Evolutionary conservation across 108 stramenopile species (phyloP).

Genomic region (Pseudonitzschia delicatissima): DNA sequence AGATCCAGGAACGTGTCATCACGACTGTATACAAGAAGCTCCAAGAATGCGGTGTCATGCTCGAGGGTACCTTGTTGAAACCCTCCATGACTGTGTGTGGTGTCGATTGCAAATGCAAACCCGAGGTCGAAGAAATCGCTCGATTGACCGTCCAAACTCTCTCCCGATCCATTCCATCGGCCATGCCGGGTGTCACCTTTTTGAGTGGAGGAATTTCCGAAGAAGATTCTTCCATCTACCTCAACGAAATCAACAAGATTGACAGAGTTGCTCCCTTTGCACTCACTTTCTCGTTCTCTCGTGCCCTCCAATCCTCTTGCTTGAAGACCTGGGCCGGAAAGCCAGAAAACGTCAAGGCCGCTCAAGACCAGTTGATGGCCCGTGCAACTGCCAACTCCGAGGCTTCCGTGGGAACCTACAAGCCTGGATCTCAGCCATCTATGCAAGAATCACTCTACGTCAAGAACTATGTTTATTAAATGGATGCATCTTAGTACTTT

Average conservation of each 20-base stretch:
- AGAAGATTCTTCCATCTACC: conserved; percentile 17
- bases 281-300: conserved; percentile 13
- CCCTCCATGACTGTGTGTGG: conserved; percentile 17
- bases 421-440: conserved; percentile 14
- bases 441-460: conserved; percentile 18
- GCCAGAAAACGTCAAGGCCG: conserved; percentile 11
- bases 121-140: conserved; percentile 3
- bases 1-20: conserved; percentile 18
- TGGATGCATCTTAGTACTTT: no score
- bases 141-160: conserved; percentile 15
- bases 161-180: conserved; percentile 15
- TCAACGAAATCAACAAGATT: conserved; percentile 14
- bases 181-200: conserved; percentile 19
- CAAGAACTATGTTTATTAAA: conserved; percentile 21
- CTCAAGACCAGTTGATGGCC: conserved; percentile 12
- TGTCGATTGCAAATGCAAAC: conserved; percentile 7
- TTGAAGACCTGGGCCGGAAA: conserved; percentile 11
- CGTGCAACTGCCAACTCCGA: conserved; percentile 18
- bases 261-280: conserved; percentile 2
- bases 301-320: conserved; percentile 18
- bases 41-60: conserved; percentile 16
- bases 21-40: conserved; percentile 18
- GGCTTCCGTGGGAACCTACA: conserved; percentile 10
- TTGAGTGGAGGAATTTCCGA: conserved; percentile 18
- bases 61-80: conserved; percentile 14